Evolutionary conservation across 805 yeast genomes (phyloP).

Genomic region (Kodamaea lidongshanica): DNA sequence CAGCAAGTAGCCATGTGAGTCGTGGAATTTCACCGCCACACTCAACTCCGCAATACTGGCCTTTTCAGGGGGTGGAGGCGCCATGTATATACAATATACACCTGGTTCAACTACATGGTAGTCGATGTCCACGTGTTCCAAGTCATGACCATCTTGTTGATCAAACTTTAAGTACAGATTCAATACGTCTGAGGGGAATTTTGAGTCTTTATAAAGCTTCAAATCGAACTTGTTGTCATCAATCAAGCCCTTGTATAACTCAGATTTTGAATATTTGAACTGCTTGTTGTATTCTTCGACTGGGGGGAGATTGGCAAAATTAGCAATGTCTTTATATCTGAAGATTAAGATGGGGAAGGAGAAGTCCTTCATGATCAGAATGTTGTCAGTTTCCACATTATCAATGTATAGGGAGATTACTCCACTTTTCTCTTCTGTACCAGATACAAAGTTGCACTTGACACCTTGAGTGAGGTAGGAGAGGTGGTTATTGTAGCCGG

Average conservation of each 20-base stretch:
- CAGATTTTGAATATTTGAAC: conserved; percentile 6
- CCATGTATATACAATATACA: conserved; percentile 26
- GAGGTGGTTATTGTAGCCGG: neutral
- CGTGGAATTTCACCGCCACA: conserved; percentile 17
- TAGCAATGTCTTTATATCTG: conserved; percentile 17
- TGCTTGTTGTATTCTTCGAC: conserved; percentile 10
- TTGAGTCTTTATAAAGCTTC: conserved; percentile 7
- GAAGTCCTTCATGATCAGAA: conserved; percentile 5
- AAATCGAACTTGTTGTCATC: conserved; percentile 14
- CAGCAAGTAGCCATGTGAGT: conserved; percentile 22
- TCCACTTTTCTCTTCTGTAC: conserved; percentile 3
- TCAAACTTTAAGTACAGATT: conserved; percentile 5
- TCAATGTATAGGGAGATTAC: conserved; percentile 11
- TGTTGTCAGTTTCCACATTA: conserved; percentile 6
- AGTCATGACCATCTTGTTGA: conserved; percentile 3
- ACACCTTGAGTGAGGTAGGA: neutral
- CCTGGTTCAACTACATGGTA: conserved; percentile 20
- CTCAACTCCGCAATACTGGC: conserved; percentile 7
- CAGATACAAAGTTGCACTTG: conserved; percentile 1
- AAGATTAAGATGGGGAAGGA: conserved; percentile 22
- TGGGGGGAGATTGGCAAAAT: conserved; percentile 16
- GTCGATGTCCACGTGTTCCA: conserved; percentile 8
- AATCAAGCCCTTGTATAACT: conserved; percentile 9
- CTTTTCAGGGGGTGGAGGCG: conserved; percentile 16
- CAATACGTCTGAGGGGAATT: conserved; percentile 6